Conservation (phyloP, 2,329 filamentous ascomycete genomes). For the Scytalidium sp. region DNA sequence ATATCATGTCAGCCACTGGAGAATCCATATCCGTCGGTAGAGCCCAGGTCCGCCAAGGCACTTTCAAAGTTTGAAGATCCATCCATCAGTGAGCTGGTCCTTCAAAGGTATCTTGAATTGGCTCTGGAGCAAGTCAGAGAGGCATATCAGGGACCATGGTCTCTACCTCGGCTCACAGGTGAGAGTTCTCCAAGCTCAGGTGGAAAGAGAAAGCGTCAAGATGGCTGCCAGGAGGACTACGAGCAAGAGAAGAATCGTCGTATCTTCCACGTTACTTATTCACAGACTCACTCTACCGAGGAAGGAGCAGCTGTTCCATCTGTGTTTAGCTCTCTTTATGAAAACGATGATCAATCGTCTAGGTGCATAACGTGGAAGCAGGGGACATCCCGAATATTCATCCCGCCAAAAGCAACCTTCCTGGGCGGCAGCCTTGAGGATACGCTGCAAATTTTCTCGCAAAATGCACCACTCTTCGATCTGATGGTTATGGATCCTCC, state of each 20-base stretch:
- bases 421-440: constrained; percentile 48
- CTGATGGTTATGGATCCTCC: constrained; percentile 74
- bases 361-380: not conserved
- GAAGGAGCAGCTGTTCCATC: not conserved
- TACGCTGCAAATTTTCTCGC: constrained; percentile 37
- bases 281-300: not conserved
- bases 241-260: no score
- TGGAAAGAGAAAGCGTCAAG: not conserved
- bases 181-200: not conserved
- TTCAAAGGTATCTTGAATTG: constrained; percentile 23
- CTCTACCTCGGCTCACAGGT: constrained; percentile 16
- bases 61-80: constrained; percentile 11
- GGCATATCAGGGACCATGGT: constrained; percentile 31
- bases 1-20: constrained; percentile 38
- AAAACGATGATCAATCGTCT: not conserved
- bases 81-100: constrained; percentile 21
- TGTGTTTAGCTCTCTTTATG: not conserved
- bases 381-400: not conserved
- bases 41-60: constrained; percentile 44
- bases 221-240: constrained; percentile 5
- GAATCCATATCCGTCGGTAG: constrained; percentile 47
- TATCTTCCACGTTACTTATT: no score
- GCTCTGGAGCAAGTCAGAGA: constrained; percentile 18
- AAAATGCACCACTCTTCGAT: constrained; percentile 53
- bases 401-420: constrained; percentile 42